A percentile compares a stretch with the other conserved stretches of the same genome.
These are phyloP conservation scores for Sisymbrium irio DNA, from an alignment of 345 rosid species.

Conservation along the genomic window DNA sequence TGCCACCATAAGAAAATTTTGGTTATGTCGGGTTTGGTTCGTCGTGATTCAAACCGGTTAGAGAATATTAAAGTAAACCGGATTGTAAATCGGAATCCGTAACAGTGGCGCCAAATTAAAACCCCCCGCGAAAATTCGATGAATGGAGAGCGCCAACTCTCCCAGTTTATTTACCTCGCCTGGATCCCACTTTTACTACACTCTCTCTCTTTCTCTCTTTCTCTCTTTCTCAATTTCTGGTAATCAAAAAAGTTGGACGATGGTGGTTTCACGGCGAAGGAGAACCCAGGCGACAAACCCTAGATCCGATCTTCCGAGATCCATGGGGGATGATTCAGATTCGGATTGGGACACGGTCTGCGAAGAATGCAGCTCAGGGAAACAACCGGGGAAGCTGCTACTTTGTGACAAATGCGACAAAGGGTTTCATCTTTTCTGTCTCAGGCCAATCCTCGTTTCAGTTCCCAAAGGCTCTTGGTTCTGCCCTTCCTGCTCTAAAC, in stretches of 20 bases:
- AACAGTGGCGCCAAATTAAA: conserved; percentile 28
- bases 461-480: conserved; percentile 90
- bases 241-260: not conserved
- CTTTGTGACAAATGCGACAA: conserved; percentile 86
- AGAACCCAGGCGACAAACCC: conserved; percentile 56
- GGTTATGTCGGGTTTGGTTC: conserved; percentile 4
- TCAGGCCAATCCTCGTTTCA: conserved; percentile 76
- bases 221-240: not conserved
- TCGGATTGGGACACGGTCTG: conserved; percentile 48
- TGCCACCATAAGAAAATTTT: too few relatives aligned
- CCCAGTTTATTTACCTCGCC: not conserved
- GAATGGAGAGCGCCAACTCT: conserved; percentile 25
- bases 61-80: conserved; percentile 10
- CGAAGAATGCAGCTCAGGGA: conserved; percentile 71
- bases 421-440: conserved; percentile 83
- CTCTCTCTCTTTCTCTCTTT: not conserved
- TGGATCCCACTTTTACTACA: not conserved
- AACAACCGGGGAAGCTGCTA: conserved; percentile 56
- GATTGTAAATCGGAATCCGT: not conserved
- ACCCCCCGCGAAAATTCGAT: conserved; percentile 24
- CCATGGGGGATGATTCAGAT: conserved; percentile 12
- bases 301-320: not conserved
- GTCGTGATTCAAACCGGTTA: not conserved
- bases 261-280: conserved; percentile 36
- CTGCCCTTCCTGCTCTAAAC: conserved; percentile 61